A percentile compares a stretch with the other conserved stretches of the same genome.
Conservation (phyloP, 495 filamentous ascomycete genomes). For the Penicillium lividum region DNA sequence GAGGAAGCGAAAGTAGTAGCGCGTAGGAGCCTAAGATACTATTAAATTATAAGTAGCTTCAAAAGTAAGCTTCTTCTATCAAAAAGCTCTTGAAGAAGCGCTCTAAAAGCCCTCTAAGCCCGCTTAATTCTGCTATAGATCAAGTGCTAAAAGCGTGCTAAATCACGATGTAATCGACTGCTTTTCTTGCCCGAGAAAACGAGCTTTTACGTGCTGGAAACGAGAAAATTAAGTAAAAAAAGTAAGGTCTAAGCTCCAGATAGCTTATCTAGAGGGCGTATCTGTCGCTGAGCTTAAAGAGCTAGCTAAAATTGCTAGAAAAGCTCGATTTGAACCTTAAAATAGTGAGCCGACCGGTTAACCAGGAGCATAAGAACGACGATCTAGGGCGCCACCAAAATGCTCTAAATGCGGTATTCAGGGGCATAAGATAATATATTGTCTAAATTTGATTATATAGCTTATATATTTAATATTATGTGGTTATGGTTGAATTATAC, state of each 20-base stretch:
- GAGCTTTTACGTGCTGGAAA: not conserved
- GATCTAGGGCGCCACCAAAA: not conserved
- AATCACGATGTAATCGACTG: not conserved
- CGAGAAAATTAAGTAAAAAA: not conserved
- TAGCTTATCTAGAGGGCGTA: not conserved
- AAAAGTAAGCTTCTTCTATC: not conserved
- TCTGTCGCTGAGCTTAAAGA: not conserved
- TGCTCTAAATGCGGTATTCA: not conserved
- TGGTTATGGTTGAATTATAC: too few species aligned
- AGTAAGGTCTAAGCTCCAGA: not conserved
- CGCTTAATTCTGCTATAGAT: not conserved
- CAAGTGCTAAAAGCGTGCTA: not conserved
- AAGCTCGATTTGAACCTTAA: not conserved
- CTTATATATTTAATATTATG: too few species aligned
- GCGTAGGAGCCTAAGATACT: not conserved
- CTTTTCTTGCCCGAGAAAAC: not conserved
- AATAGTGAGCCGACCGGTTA: not conserved
- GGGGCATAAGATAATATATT: too few species aligned
- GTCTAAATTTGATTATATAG: too few species aligned
- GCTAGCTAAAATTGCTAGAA: too few species aligned
- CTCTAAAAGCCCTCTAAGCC: not conserved
- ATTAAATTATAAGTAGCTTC: not conserved
- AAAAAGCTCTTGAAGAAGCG: not conserved
- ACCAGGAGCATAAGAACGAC: conserved; percentile 1
- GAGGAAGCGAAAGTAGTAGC: not conserved